A percentile compares a stretch with the other conserved stretches of the same genome.
Evolutionary conservation across 1,139 yeast species (phyloP).

Genomic region (Scheffersomyces parashehatae): DNA sequence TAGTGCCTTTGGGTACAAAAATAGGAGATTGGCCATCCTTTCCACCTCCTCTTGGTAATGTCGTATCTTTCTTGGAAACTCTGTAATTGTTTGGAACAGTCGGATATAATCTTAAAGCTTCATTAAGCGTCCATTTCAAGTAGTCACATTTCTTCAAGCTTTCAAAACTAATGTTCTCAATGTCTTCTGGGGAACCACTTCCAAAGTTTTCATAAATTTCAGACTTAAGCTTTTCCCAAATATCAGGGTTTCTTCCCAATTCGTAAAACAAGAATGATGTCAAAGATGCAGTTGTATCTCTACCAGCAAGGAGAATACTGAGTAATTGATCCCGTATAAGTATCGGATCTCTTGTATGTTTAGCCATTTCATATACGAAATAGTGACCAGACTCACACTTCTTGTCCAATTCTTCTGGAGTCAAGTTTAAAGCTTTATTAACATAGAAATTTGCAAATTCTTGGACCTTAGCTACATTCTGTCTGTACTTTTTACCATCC

Average conservation of each 20-base stretch:
- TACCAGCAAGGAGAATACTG: conserved; percentile 51
- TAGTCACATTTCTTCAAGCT: conserved; percentile 7
- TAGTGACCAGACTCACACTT: conserved; percentile 37
- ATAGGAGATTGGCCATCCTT: conserved; percentile 5
- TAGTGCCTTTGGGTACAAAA: conserved; percentile 4
- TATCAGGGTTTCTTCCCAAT: conserved; percentile 40
- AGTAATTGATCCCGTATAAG: conserved; percentile 49
- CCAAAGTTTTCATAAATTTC: conserved; percentile 35
- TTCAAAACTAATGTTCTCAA: conserved; percentile 7
- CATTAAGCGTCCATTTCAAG: conserved; percentile 8
- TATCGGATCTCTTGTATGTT: conserved; percentile 46
- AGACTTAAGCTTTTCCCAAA: conserved; percentile 34
- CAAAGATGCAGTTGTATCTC: conserved; percentile 57
- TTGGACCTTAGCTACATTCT: conserved; percentile 23
- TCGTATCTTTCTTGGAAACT: conserved; percentile 6
- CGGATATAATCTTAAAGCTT: conserved; percentile 9
- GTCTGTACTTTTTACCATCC: conserved; percentile 29
- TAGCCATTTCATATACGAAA: conserved; percentile 47
- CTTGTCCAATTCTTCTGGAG: conserved; percentile 26
- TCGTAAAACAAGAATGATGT: conserved; percentile 46
- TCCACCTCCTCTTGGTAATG: conserved; percentile 10
- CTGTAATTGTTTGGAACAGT: conserved; percentile 9
- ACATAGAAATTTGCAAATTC: conserved; percentile 24
- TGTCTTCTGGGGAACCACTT: conserved; percentile 1
- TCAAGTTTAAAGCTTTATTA: conserved; percentile 9